These are phyloP conservation scores for Drechslera avenae DNA, from an alignment of 2,329 filamentous ascomycete species.

Conservation along the genomic window DNA sequence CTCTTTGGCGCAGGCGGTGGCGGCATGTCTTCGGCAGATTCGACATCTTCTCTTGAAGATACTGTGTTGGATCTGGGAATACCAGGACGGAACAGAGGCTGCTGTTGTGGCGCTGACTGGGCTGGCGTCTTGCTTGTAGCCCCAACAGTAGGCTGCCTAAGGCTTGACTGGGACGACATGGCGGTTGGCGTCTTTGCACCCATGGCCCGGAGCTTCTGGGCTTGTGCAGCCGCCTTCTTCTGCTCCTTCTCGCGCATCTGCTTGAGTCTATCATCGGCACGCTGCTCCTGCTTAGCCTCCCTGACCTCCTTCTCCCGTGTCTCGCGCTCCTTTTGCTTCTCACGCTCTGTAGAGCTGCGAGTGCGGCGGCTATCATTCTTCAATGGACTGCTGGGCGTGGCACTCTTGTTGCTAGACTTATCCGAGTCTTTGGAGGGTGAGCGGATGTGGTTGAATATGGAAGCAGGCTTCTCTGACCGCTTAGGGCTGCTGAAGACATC, in stretches of 20 bases:
- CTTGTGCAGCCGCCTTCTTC: slow-evolving; percentile 63
- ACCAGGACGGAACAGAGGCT: slow-evolving; percentile 37
- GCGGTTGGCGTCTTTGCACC: slow-evolving; percentile 58
- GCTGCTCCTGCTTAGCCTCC: slow-evolving; percentile 65
- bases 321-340: slow-evolving; percentile 64
- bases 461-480: slow-evolving; percentile 36
- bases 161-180: slow-evolving; percentile 43
- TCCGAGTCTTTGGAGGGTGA: slow-evolving; percentile 45
- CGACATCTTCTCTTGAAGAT: slow-evolving; percentile 42
- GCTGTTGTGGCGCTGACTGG: slow-evolving; percentile 31
- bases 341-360: slow-evolving; percentile 64
- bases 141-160: slow-evolving; percentile 26
- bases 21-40: slow-evolving; percentile 61
- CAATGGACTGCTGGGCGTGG: slow-evolving; percentile 37
- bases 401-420: slow-evolving; percentile 34
- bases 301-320: slow-evolving; percentile 62
- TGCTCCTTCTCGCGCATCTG: slow-evolving; percentile 72
- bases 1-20: slow-evolving; percentile 64
- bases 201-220: slow-evolving; percentile 47
- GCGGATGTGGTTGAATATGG: slow-evolving; percentile 44
- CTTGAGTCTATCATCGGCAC: slow-evolving; percentile 67
- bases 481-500: slow-evolving; percentile 44
- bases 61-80: slow-evolving; percentile 36
- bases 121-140: slow-evolving; percentile 57
- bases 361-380: slow-evolving; percentile 55